These are phyloP conservation scores for Cyclotella choctawhatcheeana DNA, from an alignment of 108 stramenopile species.

Conservation along the genomic window DNA sequence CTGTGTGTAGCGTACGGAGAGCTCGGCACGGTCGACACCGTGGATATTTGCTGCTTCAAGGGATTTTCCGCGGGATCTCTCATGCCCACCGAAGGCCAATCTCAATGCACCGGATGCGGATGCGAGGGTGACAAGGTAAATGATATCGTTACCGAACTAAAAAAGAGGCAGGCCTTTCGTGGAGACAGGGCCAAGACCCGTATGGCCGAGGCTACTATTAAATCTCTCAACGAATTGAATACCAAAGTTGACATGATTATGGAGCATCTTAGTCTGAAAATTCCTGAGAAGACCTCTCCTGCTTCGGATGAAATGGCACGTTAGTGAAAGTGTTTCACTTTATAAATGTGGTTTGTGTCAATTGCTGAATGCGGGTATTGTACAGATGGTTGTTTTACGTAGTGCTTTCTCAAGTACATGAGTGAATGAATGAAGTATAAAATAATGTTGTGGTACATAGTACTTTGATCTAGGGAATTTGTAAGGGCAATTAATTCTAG, in stretches of 20 bases:
- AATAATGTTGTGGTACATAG: too few species aligned
- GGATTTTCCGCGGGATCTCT: constrained; percentile 10
- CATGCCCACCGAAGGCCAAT: neutral
- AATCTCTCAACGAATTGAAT: constrained; percentile 15
- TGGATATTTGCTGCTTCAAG: constrained; percentile 38
- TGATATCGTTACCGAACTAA: constrained; percentile 50
- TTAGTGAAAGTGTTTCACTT: too few species aligned
- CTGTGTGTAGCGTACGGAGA: constrained; percentile 42
- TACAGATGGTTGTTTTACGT: too few species aligned
- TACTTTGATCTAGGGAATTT: too few species aligned
- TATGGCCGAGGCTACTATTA: constrained; percentile 40
- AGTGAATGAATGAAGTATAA: too few species aligned
- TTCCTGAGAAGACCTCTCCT: too few species aligned
- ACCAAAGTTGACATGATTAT: constrained; percentile 13
- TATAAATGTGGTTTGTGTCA: too few species aligned
- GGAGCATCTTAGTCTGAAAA: constrained; percentile 6
- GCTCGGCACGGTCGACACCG: constrained; percentile 37
- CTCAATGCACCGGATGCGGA: constrained; percentile 38
- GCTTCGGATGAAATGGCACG: neutral
- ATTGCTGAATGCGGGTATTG: too few species aligned
- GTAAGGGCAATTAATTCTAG: too few species aligned
- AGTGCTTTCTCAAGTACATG: too few species aligned
- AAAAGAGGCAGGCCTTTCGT: constrained; percentile 39
- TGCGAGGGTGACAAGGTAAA: constrained; percentile 39
- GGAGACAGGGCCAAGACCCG: constrained; percentile 47